Conservation (phyloP, 164 flowering plant genomes). For the Magnolia kwangsiensis region DNA sequence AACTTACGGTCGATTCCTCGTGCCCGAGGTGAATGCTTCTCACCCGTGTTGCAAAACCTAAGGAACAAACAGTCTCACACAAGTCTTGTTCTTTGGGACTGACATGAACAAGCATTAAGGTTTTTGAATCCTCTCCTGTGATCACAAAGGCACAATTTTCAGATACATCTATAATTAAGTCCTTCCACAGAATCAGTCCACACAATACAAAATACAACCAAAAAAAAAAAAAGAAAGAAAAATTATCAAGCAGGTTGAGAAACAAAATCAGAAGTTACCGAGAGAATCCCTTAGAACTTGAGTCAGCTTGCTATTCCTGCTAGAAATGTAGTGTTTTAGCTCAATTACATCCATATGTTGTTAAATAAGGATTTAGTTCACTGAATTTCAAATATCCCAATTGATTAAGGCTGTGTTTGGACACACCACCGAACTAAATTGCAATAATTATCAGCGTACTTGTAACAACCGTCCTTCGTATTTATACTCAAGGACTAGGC, state of each 20-base stretch:
- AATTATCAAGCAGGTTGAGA: not conserved
- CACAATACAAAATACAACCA: not conserved
- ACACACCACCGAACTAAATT: not conserved
- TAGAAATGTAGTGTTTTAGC: slow-evolving; percentile 2
- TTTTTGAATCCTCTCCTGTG: slow-evolving; percentile 64
- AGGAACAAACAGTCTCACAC: slow-evolving; percentile 61
- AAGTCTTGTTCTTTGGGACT: slow-evolving; percentile 70
- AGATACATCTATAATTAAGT: not conserved
- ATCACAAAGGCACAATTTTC: slow-evolving; percentile 4
- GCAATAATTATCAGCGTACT: not conserved
- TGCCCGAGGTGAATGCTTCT: slow-evolving; percentile 45
- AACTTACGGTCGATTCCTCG: slow-evolving; percentile 44
- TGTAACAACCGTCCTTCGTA: not conserved
- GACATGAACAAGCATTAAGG: slow-evolving; percentile 66
- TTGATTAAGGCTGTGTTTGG: not conserved
- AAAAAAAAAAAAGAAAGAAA: not conserved
- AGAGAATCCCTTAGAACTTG: slow-evolving; percentile 67
- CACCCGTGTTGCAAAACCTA: slow-evolving; percentile 58
- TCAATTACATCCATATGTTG: not conserved
- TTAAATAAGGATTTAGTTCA: not conserved
- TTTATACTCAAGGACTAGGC: not conserved
- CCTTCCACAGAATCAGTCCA: not conserved
- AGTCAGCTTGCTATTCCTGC: slow-evolving; percentile 82
- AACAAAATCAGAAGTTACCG: slow-evolving; percentile 34
- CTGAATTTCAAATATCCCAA: not conserved